Percentiles rank a stretch among this genome's conserved stretches.
phyloP scores from a whole-genome alignment of 1,139 yeast species.

The Spencermartinsiella ligniputridi region DNA sequence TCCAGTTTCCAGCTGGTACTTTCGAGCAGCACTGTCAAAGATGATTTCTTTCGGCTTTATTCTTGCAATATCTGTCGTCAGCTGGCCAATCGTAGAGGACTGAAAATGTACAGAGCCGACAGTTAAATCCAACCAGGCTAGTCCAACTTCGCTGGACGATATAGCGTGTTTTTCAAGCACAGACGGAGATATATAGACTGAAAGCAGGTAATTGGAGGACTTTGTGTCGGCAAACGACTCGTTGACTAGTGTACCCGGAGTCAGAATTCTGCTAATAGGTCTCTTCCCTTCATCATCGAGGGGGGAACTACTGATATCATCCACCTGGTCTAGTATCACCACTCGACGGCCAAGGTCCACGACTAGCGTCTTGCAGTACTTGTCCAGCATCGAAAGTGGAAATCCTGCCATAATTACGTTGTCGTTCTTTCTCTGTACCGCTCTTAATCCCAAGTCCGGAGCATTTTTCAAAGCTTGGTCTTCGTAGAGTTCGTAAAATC shows the following conservation, averaged over 20 bases:
- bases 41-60: slow-evolving; percentile 66
- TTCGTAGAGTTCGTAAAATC: slow-evolving; percentile 81
- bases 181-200: slow-evolving; percentile 37
- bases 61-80: slow-evolving; percentile 58
- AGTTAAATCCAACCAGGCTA: slow-evolving; percentile 87
- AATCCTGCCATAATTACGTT: slow-evolving; percentile 86
- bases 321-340: slow-evolving; percentile 69
- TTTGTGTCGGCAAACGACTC: slow-evolving; percentile 76
- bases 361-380: slow-evolving; percentile 70
- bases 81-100: slow-evolving; percentile 50
- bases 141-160: slow-evolving; percentile 49
- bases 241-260: slow-evolving; percentile 91
- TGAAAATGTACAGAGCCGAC: slow-evolving; percentile 74
- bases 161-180: slow-evolving; percentile 13
- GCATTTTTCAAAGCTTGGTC: slow-evolving; percentile 80
- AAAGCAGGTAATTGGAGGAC: slow-evolving; percentile 64
- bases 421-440: slow-evolving; percentile 40
- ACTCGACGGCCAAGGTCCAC: slow-evolving; percentile 66
- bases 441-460: slow-evolving; percentile 59
- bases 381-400: slow-evolving; percentile 65
- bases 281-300: slow-evolving; percentile 49
- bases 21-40: slow-evolving; percentile 36
- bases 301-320: slow-evolving; percentile 15
- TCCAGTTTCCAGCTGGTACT: slow-evolving; percentile 39
- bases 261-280: slow-evolving; percentile 70